Evolutionary conservation across 2,329 filamentous ascomycete genomes (phyloP), one percentile per base, ranked within the genome.

Genomic region (Leptographium galeiforme): DNA sequence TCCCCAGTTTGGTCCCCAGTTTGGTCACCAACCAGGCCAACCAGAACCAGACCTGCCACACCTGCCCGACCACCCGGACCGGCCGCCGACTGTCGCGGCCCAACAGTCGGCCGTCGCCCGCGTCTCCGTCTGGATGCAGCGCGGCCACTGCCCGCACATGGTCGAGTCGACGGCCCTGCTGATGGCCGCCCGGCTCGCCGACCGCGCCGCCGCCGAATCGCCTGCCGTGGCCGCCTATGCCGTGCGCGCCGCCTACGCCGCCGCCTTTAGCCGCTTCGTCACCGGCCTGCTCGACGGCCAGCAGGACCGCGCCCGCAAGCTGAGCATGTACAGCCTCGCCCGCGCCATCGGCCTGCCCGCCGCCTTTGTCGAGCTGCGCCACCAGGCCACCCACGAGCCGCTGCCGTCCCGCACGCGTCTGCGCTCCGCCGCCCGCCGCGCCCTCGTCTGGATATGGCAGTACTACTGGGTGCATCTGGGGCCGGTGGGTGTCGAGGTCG

Each of bases 371-470:
- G 89, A 95, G 71, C 73, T 94, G 55, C 80, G 90, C 47, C 90
- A 96, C 66, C 87, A 94, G 69, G 87, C 87, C 45, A 94, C 89
- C 43, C 90, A 97, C 66, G 87, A 94, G 66, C 86, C 89, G 64
- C 72, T 95, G 54, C 90, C 90, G 0, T 82, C 84, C 1, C 72
- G 95, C 52, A 74, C 78, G 12, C 82, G 88, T 57, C 72, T 96
- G 57, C 79, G 88, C 51, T 75, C 76, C 39, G 85, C 85, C 1
- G 80, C 85, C 1, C 70, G 74, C 57, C 80, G 84, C 61, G 87
- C 85, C 1, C 72, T 96, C 57, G 72, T 74, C 46, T 96, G 90
- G 90, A 82, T 96, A 51, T 95, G 88, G 87, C 76, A 82, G 52
- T 87, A 87, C 66, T 96, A 95, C 71, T 97, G 90, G 90, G 70